Evolutionary conservation across 1,139 yeast genomes (phyloP).

Genomic region (Ogataea hybrid): DNA sequence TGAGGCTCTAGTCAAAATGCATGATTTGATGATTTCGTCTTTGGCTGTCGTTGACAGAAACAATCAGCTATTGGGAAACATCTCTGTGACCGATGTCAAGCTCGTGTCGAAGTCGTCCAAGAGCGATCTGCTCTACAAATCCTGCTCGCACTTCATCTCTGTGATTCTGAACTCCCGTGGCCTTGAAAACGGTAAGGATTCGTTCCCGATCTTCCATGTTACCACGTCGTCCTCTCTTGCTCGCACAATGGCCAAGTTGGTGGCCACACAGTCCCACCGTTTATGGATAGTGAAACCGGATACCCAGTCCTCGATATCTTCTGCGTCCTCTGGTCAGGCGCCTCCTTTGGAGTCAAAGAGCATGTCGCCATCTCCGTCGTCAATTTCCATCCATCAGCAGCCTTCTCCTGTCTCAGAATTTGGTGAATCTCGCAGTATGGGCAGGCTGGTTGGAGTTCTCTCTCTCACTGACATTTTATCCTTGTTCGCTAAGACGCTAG

Average conservation of each 20-base stretch:
- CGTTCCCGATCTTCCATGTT: conserved; percentile 94
- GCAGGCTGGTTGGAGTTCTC: conserved; percentile 84
- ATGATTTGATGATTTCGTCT: conserved; percentile 78
- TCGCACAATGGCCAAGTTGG: conserved; percentile 88
- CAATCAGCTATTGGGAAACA: conserved; percentile 78
- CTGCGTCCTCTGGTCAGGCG: conserved; percentile 15
- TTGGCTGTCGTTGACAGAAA: conserved; percentile 90
- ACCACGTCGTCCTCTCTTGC: conserved; percentile 76
- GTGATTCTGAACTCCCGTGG: conserved; percentile 87
- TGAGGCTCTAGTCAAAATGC: conserved; percentile 86
- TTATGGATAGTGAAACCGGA: conserved; percentile 83
- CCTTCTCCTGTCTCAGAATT: conserved; percentile 19
- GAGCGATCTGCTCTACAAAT: conserved; percentile 72
- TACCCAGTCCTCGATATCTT: conserved; percentile 14
- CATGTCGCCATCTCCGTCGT: conserved; percentile 17
- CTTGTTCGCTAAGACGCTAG: conserved; percentile 70
- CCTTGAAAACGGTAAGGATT: conserved; percentile 90
- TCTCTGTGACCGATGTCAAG: conserved; percentile 89
- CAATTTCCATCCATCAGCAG: conserved; percentile 20
- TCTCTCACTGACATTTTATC: conserved; percentile 88
- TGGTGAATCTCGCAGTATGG: conserved; percentile 48
- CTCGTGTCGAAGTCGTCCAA: conserved; percentile 83
- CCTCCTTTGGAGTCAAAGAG: conserved; percentile 13
- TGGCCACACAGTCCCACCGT: conserved; percentile 92
- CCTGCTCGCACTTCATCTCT: conserved; percentile 85